These are phyloP conservation scores for Candida krabiensis DNA, from an alignment of 805 yeast species.

Conservation along the genomic window DNA sequence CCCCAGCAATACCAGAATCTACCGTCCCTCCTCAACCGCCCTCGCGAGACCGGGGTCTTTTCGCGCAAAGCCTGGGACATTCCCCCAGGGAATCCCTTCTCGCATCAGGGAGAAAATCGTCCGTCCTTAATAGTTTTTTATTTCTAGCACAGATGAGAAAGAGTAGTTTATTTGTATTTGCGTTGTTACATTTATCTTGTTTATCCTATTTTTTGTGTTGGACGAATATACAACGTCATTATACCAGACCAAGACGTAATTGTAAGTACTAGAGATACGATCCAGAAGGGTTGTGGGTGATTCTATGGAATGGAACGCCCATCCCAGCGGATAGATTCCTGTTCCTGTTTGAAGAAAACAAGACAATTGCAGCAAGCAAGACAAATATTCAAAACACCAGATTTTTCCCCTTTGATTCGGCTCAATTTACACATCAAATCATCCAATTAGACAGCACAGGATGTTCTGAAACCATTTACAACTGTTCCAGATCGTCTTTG, in stretches of 20 bases:
- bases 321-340: background rate
- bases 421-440: too few species aligned
- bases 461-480: too few species aligned
- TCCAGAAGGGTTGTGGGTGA: background rate
- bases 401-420: too few species aligned
- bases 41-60: background rate
- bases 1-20: too few species aligned
- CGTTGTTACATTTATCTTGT: constrained; percentile 6
- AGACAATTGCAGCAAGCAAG: background rate
- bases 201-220: constrained; percentile 3
- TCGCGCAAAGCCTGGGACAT: background rate
- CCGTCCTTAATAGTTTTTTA: too few species aligned
- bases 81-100: too few species aligned
- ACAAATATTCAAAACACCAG: background rate
- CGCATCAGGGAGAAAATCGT: too few species aligned
- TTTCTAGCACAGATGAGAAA: too few species aligned
- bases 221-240: constrained; percentile 2
- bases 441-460: too few species aligned
- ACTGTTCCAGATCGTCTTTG: too few species aligned
- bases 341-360: background rate
- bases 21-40: background rate
- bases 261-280: constrained; percentile 1
- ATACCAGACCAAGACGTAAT: constrained; percentile 5
- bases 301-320: too few species aligned
- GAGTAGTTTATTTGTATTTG: constrained; percentile 5